These are phyloP conservation scores for Westerdykella ornata DNA, from an alignment of 2,329 filamentous ascomycete genomes.

Conservation along the genomic window DNA sequence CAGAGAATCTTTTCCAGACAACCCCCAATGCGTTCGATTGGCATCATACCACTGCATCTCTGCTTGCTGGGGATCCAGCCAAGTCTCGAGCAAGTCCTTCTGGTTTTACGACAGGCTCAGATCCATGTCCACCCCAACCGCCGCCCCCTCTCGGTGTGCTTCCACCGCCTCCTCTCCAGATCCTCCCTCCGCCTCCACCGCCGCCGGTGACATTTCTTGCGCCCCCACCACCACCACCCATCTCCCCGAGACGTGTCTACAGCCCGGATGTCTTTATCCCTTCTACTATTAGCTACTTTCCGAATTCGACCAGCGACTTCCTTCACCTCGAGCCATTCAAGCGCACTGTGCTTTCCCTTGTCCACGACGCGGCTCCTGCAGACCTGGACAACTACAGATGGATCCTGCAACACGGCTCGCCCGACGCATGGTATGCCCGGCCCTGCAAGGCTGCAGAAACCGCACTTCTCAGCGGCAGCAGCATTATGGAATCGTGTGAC, in stretches of 20 bases:
- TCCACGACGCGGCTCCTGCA: too few relatives aligned
- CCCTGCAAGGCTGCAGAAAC: not conserved
- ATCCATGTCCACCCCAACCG: not conserved
- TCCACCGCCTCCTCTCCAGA: not conserved
- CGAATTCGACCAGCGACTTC: conserved; percentile 12
- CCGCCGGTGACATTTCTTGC: conserved; percentile 4
- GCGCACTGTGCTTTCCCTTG: conserved; percentile 13
- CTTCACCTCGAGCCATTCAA: conserved; percentile 19
- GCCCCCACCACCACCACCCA: not conserved
- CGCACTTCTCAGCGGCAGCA: not conserved
- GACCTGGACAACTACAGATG: conserved; percentile 23
- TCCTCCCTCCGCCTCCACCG: conserved; percentile 4
- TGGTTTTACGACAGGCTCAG: too few relatives aligned
- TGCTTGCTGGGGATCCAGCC: too few relatives aligned
- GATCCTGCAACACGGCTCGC: conserved; percentile 20
- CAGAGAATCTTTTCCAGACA: too few relatives aligned
- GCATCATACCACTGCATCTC: not conserved
- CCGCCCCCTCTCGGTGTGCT: conserved; percentile 2
- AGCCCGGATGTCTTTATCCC: conserved; percentile 1
- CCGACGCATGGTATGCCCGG: conserved; percentile 24
- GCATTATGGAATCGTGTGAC: too few relatives aligned
- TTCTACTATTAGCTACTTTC: conserved; percentile 22
- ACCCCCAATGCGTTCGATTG: too few relatives aligned
- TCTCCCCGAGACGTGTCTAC: not conserved
- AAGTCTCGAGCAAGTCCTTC: too few relatives aligned